phyloP scores from a whole-genome alignment of 495 filamentous ascomycete species.

The Tuber brumale region DNA sequence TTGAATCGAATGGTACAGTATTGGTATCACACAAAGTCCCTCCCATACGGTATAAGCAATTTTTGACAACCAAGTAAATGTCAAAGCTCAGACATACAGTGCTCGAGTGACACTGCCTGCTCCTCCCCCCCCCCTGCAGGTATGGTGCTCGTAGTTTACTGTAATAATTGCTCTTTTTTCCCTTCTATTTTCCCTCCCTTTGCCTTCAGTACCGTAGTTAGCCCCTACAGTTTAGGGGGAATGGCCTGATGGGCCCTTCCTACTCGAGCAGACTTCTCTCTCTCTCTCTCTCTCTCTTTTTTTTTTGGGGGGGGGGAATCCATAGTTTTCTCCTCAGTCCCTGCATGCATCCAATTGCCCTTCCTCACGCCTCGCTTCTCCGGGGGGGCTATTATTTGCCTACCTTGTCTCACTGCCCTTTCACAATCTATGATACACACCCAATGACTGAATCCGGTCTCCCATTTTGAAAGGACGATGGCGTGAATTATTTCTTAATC shows the following conservation, averaged over 20 bases:
- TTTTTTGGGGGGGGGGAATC: not conserved
- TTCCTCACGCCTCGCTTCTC: not conserved
- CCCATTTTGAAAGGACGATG: constrained; percentile 3
- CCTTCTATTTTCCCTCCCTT: not conserved
- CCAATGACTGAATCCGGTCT: not conserved
- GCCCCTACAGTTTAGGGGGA: not conserved
- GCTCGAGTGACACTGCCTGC: not conserved
- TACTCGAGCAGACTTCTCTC: not conserved
- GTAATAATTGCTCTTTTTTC: not conserved
- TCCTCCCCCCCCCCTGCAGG: not conserved
- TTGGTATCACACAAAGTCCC: not conserved
- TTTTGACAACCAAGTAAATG: not conserved
- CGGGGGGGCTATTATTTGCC: not conserved
- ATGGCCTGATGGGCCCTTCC: not conserved
- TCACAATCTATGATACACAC: not conserved
- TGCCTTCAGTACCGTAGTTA: not conserved
- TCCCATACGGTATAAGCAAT: not conserved
- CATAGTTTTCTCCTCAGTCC: not conserved
- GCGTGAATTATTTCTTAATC: not conserved
- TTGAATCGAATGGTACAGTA: too few species aligned
- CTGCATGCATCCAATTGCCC: not conserved
- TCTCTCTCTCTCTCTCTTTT: not conserved
- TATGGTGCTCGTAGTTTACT: not conserved
- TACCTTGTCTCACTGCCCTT: not conserved
- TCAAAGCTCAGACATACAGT: not conserved